phyloP scores from a whole-genome alignment of 495 filamentous ascomycete species.

The Elaphomyces granulatus region DNA sequence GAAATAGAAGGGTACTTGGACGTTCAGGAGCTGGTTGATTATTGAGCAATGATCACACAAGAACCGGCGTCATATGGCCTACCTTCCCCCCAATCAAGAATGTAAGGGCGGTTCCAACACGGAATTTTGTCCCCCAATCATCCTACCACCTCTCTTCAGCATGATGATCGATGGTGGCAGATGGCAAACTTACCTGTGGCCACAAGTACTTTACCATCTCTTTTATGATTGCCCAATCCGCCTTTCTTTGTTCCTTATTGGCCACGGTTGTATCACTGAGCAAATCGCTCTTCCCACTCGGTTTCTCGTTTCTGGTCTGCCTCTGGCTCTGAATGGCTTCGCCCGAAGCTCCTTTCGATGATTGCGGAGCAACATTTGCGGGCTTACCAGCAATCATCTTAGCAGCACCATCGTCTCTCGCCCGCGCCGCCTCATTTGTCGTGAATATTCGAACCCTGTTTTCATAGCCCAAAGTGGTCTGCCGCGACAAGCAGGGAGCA shows the following conservation, averaged over 20 bases:
- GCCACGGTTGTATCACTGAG: constrained; percentile 40
- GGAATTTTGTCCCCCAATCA: constrained; percentile 63
- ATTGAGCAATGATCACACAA: neutral
- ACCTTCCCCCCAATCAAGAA: constrained; percentile 82
- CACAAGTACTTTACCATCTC: constrained; percentile 96
- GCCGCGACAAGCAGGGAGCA: constrained; percentile 15
- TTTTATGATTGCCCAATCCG: constrained; percentile 97
- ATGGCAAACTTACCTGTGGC: constrained; percentile 50
- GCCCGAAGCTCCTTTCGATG: constrained; percentile 11
- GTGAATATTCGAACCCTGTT: constrained; percentile 22
- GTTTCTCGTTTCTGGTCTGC: constrained; percentile 2
- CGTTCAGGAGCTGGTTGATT: constrained; percentile 58
- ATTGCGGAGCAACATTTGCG: constrained; percentile 6
- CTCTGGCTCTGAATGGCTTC: constrained; percentile 12
- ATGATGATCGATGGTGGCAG: neutral
- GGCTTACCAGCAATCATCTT: too few species aligned
- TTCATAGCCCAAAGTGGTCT: constrained; percentile 11
- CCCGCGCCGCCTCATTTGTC: constrained; percentile 6
- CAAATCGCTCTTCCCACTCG: constrained; percentile 31
- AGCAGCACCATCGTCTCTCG: too few species aligned
- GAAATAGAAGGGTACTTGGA: constrained; percentile 97
- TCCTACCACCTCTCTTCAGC: constrained; percentile 28
- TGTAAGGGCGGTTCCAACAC: constrained; percentile 67
- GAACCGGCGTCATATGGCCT: neutral
- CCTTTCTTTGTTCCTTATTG: constrained; percentile 81